These are phyloP conservation scores for Talaromyces sp. DNA, from an alignment of 2,329 filamentous ascomycete genomes.

Conservation along the genomic window DNA sequence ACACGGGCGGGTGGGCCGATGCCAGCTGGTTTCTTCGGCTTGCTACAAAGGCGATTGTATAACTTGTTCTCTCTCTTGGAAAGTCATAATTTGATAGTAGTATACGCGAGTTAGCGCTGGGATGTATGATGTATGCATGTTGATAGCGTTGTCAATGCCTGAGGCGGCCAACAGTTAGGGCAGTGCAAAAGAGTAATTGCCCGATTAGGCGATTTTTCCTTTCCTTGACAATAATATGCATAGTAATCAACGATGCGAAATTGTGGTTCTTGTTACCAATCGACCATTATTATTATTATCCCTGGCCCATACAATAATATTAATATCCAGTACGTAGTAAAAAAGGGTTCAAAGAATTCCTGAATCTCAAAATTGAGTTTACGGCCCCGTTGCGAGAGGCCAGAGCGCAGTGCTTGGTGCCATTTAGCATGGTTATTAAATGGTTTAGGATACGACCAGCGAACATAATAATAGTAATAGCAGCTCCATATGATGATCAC, in stretches of 20 bases:
- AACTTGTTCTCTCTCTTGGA: background rate
- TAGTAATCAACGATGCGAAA: too few species aligned
- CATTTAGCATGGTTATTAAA: background rate
- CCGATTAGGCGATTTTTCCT: background rate
- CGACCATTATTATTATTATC: too few species aligned
- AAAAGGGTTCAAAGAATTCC: background rate
- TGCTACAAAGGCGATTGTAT: conserved; percentile 33
- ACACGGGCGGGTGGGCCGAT: conserved; percentile 53
- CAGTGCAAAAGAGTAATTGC: background rate
- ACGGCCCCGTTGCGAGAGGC: background rate
- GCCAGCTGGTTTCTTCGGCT: conserved; percentile 55
- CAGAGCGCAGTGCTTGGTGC: background rate
- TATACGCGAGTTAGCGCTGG: background rate
- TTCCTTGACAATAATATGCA: too few species aligned
- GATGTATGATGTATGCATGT: background rate
- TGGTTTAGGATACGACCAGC: background rate
- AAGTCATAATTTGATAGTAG: background rate
- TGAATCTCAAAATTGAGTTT: background rate
- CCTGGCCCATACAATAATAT: too few species aligned
- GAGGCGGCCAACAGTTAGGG: background rate
- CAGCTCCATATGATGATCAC: background rate
- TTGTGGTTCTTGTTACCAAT: too few species aligned
- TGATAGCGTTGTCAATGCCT: background rate
- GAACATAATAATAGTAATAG: background rate
- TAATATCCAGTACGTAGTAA: too few species aligned